Evolutionary conservation across 2,329 filamentous ascomycete species (phyloP).

Genomic region (Hypoxylon sp.): DNA sequence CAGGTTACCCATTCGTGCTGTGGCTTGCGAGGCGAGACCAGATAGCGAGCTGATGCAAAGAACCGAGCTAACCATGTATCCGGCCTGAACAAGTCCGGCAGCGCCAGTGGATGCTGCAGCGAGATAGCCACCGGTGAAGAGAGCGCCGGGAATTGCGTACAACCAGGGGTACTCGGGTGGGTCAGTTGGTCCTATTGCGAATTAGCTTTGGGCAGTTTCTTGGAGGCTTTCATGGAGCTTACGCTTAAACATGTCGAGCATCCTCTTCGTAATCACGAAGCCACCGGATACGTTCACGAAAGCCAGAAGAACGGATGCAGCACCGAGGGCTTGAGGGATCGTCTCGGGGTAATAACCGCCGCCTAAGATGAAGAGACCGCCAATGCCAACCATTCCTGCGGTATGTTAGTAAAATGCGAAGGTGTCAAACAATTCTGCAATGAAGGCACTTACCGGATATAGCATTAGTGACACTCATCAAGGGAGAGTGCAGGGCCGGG

Average conservation of each 20-base stretch:
- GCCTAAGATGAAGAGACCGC: conserved; percentile 89
- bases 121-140: conserved; percentile 85
- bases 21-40: conserved; percentile 82
- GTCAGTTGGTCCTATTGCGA: conserved; percentile 74
- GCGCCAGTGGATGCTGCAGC: conserved; percentile 84
- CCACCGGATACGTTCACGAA: conserved; percentile 91
- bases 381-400: conserved; percentile 83
- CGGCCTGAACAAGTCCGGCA: conserved; percentile 85
- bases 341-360: conserved; percentile 83
- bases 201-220: conserved; percentile 46
- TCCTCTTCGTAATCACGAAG: conserved; percentile 91
- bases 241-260: conserved; percentile 92
- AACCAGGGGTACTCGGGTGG: conserved; percentile 90
- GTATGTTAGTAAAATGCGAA: conserved; percentile 33
- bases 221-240: conserved; percentile 45
- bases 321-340: conserved; percentile 81
- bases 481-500: conserved; percentile 84
- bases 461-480: conserved; percentile 95
- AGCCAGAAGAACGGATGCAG: conserved; percentile 82
- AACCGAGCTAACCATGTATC: conserved; percentile 85
- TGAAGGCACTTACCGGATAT: conserved; percentile 71
- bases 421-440: background rate
- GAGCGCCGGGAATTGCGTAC: conserved; percentile 78
- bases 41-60: conserved; percentile 88
- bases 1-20: conserved; percentile 86